Base-by-base conservation (phyloP, 2,329 filamentous ascomycete species). In the Scedosporium apiospermum region DNA sequence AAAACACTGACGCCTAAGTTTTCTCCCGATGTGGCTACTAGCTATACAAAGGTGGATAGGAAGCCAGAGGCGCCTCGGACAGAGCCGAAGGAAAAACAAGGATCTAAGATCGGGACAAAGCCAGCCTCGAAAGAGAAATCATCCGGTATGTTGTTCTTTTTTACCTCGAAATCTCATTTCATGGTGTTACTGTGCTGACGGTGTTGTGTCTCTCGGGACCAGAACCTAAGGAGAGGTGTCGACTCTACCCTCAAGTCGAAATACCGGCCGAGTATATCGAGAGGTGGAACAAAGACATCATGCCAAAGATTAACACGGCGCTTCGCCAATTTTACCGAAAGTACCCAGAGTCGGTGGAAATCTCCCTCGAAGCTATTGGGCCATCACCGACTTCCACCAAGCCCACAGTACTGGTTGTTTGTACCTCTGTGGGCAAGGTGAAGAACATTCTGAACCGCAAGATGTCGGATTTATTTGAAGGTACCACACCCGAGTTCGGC, bases 391-490 rank as follows among this genome's bases (percentile, higher is more conserved):
- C 85, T 42, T 85, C 82, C 62, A 86, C 87, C 0, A 83, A 81
- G 62, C 89, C 90, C 0, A 93, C 90, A 0, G 88, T 92, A 0
- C 78, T 93, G 21, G 86, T 93, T 7, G 87, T 91, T 3, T 93
- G 90, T 74, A 88, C 84, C 2, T 92, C 88, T 3, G 88, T 90
- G 7, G 78, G 78, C 59, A 90, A 90, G 70, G 87, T 93, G 34
- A 86, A 88, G 60, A 82, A 84, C 21, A 87, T 90, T 53, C 75
- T 93, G 5, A 87, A 85, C 70, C 88, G 87, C 68, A 85, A 87
- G 65, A 80, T 93, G 34, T 83, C 80, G 3, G 73, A 82, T 4
- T 71, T 87, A 1, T 91, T 90, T 65, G 88, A 92, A 53, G 80
- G 79, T 38, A 78, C 80, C 0, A 80, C 79, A 1, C 58, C 62